Evolutionary conservation across 495 filamentous ascomycete genomes (phyloP), one percentile per base, ranked within the genome.

Genomic region (Penicillium dipodomyicola): DNA sequence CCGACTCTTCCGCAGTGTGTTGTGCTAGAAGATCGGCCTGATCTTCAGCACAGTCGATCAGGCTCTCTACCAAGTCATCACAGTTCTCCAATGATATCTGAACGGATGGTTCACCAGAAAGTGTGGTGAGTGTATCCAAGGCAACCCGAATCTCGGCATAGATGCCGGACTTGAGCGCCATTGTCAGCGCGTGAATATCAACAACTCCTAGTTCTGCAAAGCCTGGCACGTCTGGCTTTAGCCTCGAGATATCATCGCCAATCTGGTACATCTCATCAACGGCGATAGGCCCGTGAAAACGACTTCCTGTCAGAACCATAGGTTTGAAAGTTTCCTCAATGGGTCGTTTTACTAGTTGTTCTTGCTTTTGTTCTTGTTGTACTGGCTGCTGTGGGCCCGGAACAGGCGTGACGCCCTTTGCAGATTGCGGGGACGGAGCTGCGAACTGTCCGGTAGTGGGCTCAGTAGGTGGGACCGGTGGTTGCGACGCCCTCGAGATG

Each of bases 111-210:
- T 88, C 85, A 30, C 83, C 79, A 11, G 91, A 87, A 6, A 96
- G 69, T 15, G 85, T 84, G 10, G 83, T 85, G 8, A 98, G 79
- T 1, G 87, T 88, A 70, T 97, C 94, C 48, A 98, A 73, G 12
- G 94, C 93, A 61, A 96, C 73, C 10, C 92, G 86, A 25, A 96
- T 84, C 68, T 98, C 94, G 12, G 84, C 85, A 63, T 90, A 83
- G 49, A 98, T 89, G 3, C 93, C 94, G 56, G 88, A 96, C 58
- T 95, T 90, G n/a, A 98, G 77, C 64, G 90, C 89, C 80, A 90
- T 89, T 2, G 85, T 96, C 40, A 98, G 78, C n/a, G 93, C 91
- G 60, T 91, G 88, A 27, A 97, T 86, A 64, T 98, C 92, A 52
- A 98, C 86, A 15, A 88, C 76, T 11, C 94, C 94, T 29, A 97